Evolutionary conservation across 441 rosid species (phyloP).

Genomic region (Eutrema salsugineum): DNA sequence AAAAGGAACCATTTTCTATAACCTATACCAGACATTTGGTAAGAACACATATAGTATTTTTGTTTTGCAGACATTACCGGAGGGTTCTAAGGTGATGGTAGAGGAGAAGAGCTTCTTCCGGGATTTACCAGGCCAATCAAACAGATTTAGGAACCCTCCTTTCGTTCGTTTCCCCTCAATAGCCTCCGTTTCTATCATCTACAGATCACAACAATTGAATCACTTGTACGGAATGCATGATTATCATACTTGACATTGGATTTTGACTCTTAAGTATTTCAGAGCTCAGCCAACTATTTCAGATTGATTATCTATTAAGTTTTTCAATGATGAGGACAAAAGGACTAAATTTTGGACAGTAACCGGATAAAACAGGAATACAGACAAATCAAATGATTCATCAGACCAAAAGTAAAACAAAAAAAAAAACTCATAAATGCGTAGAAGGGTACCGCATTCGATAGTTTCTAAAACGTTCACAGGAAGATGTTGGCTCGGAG

Average conservation of each 20-base stretch:
- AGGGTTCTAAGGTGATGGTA: not conserved
- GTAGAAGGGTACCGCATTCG: conserved; percentile 12
- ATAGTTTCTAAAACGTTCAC: not conserved
- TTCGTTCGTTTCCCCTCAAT: conserved; percentile 62
- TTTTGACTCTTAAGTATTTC: not conserved
- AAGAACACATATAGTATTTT: not conserved
- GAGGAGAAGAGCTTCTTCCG: conserved; percentile 78
- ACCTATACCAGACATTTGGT: not conserved
- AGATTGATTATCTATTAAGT: not conserved
- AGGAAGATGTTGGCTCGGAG: conserved; percentile 2
- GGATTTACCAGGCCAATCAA: conserved; percentile 90
- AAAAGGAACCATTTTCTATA: not conserved
- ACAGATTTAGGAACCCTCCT: conserved; percentile 64
- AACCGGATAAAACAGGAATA: conserved; percentile 11
- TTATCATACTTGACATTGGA: not conserved
- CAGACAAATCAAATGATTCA: conserved; percentile 16
- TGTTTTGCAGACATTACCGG: conserved; percentile 19
- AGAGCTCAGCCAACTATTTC: not conserved
- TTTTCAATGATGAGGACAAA: not conserved
- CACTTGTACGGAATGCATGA: not conserved
- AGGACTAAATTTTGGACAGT: conserved; percentile 19
- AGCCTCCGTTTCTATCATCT: conserved; percentile 60
- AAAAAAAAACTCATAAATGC: not conserved
- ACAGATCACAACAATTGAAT: conserved; percentile 10
- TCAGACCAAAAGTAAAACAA: not conserved